These are phyloP conservation scores for Gracilaria vermiculophylla DNA, from an alignment of 23 red algal species.

Conservation along the genomic window DNA sequence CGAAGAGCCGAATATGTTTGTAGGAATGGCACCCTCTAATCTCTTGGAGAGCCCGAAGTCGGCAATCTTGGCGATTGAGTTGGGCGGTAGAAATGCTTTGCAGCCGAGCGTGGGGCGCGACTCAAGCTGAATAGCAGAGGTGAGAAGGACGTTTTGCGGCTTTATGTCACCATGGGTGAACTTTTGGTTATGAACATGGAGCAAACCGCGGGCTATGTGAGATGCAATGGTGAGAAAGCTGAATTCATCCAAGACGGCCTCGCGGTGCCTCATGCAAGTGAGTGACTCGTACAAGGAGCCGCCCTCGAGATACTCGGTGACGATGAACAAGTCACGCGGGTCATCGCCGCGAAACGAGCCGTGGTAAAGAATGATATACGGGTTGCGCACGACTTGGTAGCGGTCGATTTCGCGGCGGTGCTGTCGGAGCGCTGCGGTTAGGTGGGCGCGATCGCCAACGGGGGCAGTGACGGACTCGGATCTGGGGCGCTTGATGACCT, in stretches of 20 bases:
- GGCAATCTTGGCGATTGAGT: slow-evolving; percentile 61
- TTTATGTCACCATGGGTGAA: slow-evolving; percentile 76
- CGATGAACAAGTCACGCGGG: slow-evolving; percentile 40
- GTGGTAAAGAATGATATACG: slow-evolving; percentile 55
- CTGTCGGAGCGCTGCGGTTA: slow-evolving; percentile 38
- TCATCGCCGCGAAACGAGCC: slow-evolving; percentile 52
- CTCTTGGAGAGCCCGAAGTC: slow-evolving; percentile 71
- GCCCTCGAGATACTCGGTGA: slow-evolving; percentile 72
- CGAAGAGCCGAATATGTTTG: not conserved
- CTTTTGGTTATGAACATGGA: slow-evolving; percentile 38
- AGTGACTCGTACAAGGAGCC: slow-evolving; percentile 49
- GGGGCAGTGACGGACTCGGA: not conserved
- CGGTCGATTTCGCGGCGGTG: slow-evolving; percentile 68
- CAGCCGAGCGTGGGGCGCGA: not conserved
- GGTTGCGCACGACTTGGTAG: slow-evolving; percentile 35
- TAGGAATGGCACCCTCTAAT: slow-evolving; percentile 13
- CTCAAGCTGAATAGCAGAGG: slow-evolving; percentile 24
- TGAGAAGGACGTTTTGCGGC: slow-evolving; percentile 73
- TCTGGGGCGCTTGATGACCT: slow-evolving; percentile 57
- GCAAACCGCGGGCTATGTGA: slow-evolving; percentile 64
- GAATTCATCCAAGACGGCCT: slow-evolving; percentile 18
- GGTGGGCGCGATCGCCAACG: not conserved
- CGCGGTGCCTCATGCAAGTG: not conserved
- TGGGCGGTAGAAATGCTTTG: slow-evolving; percentile 10
- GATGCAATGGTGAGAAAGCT: slow-evolving; percentile 50